These are phyloP conservation scores for Fusarium anthophilum DNA, from an alignment of 2,329 filamentous ascomycete genomes.

Conservation along the genomic window DNA sequence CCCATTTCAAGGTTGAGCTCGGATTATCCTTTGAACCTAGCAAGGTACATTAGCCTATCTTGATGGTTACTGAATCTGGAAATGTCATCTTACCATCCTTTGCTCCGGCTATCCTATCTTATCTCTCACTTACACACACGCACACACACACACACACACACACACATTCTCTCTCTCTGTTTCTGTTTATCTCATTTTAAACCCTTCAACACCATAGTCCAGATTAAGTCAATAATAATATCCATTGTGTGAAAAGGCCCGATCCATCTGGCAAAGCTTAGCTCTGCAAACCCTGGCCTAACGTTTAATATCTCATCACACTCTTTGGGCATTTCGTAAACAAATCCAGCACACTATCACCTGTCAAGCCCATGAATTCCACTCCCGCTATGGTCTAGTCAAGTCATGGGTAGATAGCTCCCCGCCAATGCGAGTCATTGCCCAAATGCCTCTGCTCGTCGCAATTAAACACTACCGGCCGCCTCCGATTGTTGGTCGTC, in stretches of 20 bases:
- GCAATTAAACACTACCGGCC: slow-evolving; percentile 30
- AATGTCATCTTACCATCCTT: neutral
- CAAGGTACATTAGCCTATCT: slow-evolving; percentile 29
- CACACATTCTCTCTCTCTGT: neutral
- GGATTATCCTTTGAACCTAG: slow-evolving; percentile 4
- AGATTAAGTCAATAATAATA: neutral
- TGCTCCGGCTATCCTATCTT: slow-evolving; percentile 2
- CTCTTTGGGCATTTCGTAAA: neutral
- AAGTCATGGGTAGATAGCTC: slow-evolving; percentile 26
- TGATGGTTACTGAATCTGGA: neutral
- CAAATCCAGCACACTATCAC: slow-evolving; percentile 1
- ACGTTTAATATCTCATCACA: slow-evolving; percentile 1
- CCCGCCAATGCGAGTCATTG: slow-evolving; percentile 44
- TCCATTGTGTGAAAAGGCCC: neutral
- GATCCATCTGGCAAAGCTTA: neutral
- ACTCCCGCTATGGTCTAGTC: slow-evolving; percentile 26
- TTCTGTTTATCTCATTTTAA: neutral
- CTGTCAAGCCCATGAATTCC: slow-evolving; percentile 8
- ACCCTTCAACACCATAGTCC: neutral
- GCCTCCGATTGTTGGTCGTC: slow-evolving; percentile 28
- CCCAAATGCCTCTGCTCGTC: slow-evolving; percentile 16
- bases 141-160: neutral
- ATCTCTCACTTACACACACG: slow-evolving; percentile 7
- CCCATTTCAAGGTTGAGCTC: slow-evolving; percentile 7
- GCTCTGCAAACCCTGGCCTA: neutral